Base-by-base conservation (phyloP, 2,329 filamentous ascomycete genomes). In the Ceratocystiopsis minuta region DNA sequence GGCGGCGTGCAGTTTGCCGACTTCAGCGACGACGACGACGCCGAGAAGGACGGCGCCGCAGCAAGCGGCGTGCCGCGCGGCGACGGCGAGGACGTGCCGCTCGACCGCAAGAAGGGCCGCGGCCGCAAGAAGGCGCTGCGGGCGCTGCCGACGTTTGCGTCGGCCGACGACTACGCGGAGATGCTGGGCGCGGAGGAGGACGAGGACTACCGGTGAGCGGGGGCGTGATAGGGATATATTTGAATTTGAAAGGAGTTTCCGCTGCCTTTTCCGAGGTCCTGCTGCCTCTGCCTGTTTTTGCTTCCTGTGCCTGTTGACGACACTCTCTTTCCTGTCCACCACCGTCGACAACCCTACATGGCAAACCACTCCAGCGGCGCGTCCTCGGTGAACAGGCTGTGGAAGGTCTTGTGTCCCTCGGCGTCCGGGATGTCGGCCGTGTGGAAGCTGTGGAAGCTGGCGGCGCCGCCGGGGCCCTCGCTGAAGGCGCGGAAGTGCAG, bases 81-180 rank as follows among this genome's bases (percentile, higher is more conserved):
- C 28, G 16, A 16, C 20, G 20, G 6, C 18, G 15, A 28, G n/a
- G 53, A 53, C 37, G 11, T 15, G 31, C 11, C 31, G 32, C 13
- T 14, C 6, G 32, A 15, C 13, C 6, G 32, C 32, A 64, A 65
- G 50, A 56, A 56, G n/a, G 55, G 53, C 46, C 69, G 67, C 51
- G 70, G 74, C 56, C 83, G 81, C 63, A 78, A 72, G 63, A 85
- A 79, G 69, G 84, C 84, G 64, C 67, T 96, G 59, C 94, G 86
- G 70, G 75, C 76, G 49, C 65, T 98, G 51, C 90, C 90, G 7
- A 92, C 77, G 33, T 98, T 98, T 64, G 90, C 92, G 16, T 92
- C 84, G 31, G 80, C 72, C 31, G 90, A 96, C 42, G 90, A 96
- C 57, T 98, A 96, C 59, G 88, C 86, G 15, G 81, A 80, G 52